Evolutionary conservation across 495 filamentous ascomycete genomes (phyloP).

Genomic region (Penicillium maclennaniae): DNA sequence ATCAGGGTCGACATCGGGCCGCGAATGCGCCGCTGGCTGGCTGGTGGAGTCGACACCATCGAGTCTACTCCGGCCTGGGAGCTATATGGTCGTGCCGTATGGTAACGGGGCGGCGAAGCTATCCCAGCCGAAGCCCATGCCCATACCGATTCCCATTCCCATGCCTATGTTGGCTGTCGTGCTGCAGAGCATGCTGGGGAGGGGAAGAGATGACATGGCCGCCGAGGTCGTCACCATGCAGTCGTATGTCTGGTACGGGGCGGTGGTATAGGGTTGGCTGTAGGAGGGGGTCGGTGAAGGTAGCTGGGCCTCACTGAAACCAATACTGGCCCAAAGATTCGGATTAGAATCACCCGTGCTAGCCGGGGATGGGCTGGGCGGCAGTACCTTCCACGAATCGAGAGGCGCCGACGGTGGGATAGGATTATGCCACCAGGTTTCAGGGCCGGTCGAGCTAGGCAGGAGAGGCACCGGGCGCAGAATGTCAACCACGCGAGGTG

Average conservation of each 20-base stretch:
- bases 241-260: constrained; percentile 66
- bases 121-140: constrained; percentile 69
- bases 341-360: constrained; percentile 66
- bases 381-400: constrained; percentile 89
- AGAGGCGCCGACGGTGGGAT: constrained; percentile 61
- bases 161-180: constrained; percentile 50
- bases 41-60: constrained; percentile 12
- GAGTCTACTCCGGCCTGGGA: constrained; percentile 7
- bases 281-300: constrained; percentile 73
- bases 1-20: constrained; percentile 14
- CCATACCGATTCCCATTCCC: constrained; percentile 29
- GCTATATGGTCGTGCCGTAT: constrained; percentile 57
- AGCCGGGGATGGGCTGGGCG: constrained; percentile 76
- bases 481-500: constrained; percentile 87
- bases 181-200: constrained; percentile 93
- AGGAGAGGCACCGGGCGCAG: constrained; percentile 80
- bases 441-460: constrained; percentile 75
- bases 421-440: constrained; percentile 72
- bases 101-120: constrained; percentile 53
- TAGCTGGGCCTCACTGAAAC: constrained; percentile 63
- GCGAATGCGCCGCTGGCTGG: constrained; percentile 8
- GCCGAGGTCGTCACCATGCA: constrained; percentile 60
- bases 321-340: constrained; percentile 77
- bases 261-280: constrained; percentile 73
- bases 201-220: constrained; percentile 66